Conservation (phyloP, 2,329 filamentous ascomycete species). For the Phaeophleospora eucalypticola region DNA sequence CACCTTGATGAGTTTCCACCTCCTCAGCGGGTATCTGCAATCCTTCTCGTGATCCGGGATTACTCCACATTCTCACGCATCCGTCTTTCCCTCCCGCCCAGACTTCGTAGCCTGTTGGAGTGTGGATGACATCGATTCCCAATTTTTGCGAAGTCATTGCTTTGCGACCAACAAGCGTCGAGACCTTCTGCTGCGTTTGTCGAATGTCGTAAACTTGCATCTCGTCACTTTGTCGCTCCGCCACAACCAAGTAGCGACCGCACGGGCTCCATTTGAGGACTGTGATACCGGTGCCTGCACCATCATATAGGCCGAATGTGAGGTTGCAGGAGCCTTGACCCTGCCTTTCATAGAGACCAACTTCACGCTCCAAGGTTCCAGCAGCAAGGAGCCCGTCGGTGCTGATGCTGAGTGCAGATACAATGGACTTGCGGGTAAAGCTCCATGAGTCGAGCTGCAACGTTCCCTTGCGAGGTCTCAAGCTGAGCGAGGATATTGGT, state of each 20-base stretch:
- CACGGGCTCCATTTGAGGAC: constrained; percentile 56
- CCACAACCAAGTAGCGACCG: constrained; percentile 56
- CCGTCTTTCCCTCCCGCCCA: constrained; percentile 60
- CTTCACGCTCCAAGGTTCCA: constrained; percentile 53
- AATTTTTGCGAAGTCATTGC: constrained; percentile 54
- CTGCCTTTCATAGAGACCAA: constrained; percentile 53
- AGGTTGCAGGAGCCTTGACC: constrained; percentile 49
- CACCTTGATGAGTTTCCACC: constrained; percentile 41
- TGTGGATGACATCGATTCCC: constrained; percentile 49
- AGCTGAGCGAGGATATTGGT: constrained; percentile 40
- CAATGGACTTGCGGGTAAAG: constrained; percentile 52
- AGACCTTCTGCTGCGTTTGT: constrained; percentile 48
- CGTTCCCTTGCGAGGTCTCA: constrained; percentile 36
- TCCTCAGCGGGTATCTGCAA: constrained; percentile 41
- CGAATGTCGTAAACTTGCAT: constrained; percentile 58
- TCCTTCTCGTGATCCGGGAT: constrained; percentile 41
- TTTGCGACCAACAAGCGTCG: constrained; percentile 43
- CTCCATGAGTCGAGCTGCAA: constrained; percentile 39
- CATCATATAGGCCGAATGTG: constrained; percentile 38
- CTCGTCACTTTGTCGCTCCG: constrained; percentile 53
- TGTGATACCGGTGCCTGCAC: constrained; percentile 52
- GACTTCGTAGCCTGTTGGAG: constrained; percentile 46
- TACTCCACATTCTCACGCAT: constrained; percentile 42
- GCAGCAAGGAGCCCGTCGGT: constrained; percentile 51
- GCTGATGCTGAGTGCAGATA: constrained; percentile 50